Base-by-base conservation (phyloP, 768 basidiomycete species). In the Pilatotrama ljubarskyi region DNA sequence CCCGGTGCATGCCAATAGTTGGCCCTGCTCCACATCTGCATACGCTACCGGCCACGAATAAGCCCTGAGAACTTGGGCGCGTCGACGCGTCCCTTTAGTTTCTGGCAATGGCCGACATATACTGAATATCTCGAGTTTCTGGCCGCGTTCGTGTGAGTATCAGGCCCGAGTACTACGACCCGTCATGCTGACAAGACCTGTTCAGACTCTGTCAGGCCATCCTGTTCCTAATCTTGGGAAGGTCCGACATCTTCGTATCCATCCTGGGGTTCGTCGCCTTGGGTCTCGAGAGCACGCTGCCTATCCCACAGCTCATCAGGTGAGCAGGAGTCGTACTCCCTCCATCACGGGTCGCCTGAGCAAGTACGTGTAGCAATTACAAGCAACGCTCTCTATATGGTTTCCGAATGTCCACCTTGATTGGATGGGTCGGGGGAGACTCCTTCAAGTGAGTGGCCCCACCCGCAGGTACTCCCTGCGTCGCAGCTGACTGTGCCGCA, bases 31-130 rank as follows among this genome's bases (percentile, higher is more conserved):
- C 93, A 90, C 71, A 91, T 94, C 56, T 94, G 92, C 68, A 88
- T 92, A 55, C 74, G 76, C 47, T 93, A 88, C 70, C 82, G 83
- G 37, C 87, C 90, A 5, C 73, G 77, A 49, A 67, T 78, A 32
- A 86, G 82, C 62, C 78, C 86, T 18, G 90, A 89, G 72, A 77
- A 71, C 54, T 68, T 85, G 17, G 81, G 82, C 35, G 73, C 76
- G 7, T 91, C 90, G 5, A 73, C 80, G 20, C 82, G 92, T 32
- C 89, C 85, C 2, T 76, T 90, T 57, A 81, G 84, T 0, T 93
- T 93, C 73, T 94, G 92, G 92, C 90, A 94, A 67, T 94, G 92
- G 92, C 73, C 80, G 48, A 81, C 77, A 3, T 94, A 93, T 70
- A 74, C 81, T 1, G 89, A 90, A 67, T 87, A 94, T 69, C 78